These are phyloP conservation scores for Cylindricascospora bacillispora DNA, from an alignment of 1,139 yeast species.

Conservation along the genomic window DNA sequence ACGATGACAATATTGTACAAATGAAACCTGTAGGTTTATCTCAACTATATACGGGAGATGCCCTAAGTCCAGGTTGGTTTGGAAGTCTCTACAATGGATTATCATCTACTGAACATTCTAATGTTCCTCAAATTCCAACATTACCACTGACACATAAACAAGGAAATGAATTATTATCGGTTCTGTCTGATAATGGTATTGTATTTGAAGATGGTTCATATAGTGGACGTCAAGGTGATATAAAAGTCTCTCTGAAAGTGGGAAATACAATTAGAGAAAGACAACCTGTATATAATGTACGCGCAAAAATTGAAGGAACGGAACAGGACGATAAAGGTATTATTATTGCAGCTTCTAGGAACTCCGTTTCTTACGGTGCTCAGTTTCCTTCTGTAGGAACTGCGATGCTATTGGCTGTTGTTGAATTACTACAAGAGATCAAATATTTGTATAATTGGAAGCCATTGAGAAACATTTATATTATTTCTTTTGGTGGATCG, in stretches of 20 bases:
- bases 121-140: conserved; percentile 53
- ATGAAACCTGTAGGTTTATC: conserved; percentile 54
- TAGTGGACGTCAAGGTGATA: conserved; percentile 27
- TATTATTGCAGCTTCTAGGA: conserved; percentile 76
- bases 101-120: conserved; percentile 5
- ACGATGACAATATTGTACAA: conserved; percentile 38
- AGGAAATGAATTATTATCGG: conserved; percentile 38
- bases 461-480: conserved; percentile 72
- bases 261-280: conserved; percentile 40
- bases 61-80: conserved; percentile 69
- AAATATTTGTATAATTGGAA: conserved; percentile 61
- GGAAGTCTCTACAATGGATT: conserved; percentile 17
- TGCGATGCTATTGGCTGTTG: conserved; percentile 55
- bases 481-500: conserved; percentile 78
- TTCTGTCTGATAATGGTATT: conserved; percentile 28
- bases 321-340: conserved; percentile 70
- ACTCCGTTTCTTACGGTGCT: conserved; percentile 67
- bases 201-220: conserved; percentile 27
- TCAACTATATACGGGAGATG: conserved; percentile 63
- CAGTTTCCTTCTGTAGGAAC: conserved; percentile 67
- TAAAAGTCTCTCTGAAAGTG: conserved; percentile 30
- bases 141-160: conserved; percentile 68
- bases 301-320: conserved; percentile 66
- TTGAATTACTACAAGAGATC: conserved; percentile 57
- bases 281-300: conserved; percentile 67